A percentile compares a stretch with the other conserved stretches of the same genome.
Conservation (phyloP, 345 rosid species). For the Carallia pectinifolia region DNA sequence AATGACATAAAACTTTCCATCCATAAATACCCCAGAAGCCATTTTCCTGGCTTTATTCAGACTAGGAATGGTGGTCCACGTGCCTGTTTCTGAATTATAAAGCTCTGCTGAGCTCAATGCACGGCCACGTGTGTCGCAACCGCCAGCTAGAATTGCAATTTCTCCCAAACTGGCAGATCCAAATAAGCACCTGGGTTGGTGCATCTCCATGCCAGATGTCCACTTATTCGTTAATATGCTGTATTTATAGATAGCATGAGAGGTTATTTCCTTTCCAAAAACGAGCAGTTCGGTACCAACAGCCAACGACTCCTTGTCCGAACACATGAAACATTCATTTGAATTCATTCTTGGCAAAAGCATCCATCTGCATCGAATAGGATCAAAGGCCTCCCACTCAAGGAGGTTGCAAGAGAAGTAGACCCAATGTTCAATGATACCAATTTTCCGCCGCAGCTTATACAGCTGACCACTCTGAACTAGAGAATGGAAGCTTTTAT, state of each 20-base stretch:
- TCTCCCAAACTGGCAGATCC: conserved; percentile 59
- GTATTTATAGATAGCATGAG: too few species aligned
- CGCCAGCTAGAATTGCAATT: conserved; percentile 66
- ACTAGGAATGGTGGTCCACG: conserved; percentile 47
- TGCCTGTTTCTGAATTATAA: conserved; percentile 49
- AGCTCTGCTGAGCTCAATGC: conserved; percentile 50
- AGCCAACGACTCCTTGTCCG: conserved; percentile 40
- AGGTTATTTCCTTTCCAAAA: too few species aligned
- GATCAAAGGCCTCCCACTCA: conserved; percentile 77
- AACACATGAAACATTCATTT: conserved; percentile 25
- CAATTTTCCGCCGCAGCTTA: conserved; percentile 22
- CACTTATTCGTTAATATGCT: too few species aligned
- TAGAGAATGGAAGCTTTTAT: conserved; percentile 24
- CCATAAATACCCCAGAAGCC: conserved; percentile 71
- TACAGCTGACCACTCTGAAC: conserved; percentile 26
- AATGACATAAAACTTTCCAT: conserved; percentile 64
- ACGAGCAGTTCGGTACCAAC: conserved; percentile 5
- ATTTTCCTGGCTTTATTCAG: conserved; percentile 60
- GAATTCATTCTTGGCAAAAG: conserved; percentile 48
- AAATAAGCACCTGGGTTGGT: conserved; percentile 60
- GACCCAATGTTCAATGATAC: conserved; percentile 52
- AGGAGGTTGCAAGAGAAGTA: conserved; percentile 55
- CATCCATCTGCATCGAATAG: conserved; percentile 51
- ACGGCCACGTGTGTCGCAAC: conserved; percentile 49
- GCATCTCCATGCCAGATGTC: conserved; percentile 11